Percentiles rank a stretch among this genome's conserved stretches.
Conservation (phyloP, 495 filamentous ascomycete genomes). For the Cetradonia linearis region DNA sequence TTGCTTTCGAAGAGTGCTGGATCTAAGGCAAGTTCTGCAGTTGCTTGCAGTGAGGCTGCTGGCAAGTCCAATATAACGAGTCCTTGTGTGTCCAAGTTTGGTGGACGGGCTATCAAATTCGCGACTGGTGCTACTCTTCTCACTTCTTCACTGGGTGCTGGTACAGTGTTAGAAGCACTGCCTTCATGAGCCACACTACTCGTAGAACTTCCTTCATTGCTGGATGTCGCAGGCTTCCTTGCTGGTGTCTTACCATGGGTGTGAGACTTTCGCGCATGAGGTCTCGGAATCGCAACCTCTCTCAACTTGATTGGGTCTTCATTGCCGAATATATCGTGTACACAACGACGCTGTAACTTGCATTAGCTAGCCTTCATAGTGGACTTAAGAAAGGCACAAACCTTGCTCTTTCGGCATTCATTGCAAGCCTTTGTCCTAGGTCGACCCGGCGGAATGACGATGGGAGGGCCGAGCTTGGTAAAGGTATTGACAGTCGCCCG, state of each 20-base stretch:
- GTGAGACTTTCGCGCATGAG: slow-evolving; percentile 29
- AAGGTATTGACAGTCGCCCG: not conserved
- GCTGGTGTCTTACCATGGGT: not conserved
- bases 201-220: not conserved
- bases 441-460: slow-evolving; percentile 25
- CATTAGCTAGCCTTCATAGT: slow-evolving; percentile 21
- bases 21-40: slow-evolving; percentile 8
- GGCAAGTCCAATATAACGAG: not conserved
- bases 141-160: not conserved
- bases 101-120: slow-evolving; percentile 19
- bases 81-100: not conserved
- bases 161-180: not conserved
- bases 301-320: slow-evolving; percentile 53
- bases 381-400: slow-evolving; percentile 26
- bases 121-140: slow-evolving; percentile 15
- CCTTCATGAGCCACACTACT: not conserved
- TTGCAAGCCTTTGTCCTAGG: slow-evolving; percentile 54
- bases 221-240: slow-evolving; percentile 2
- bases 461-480: slow-evolving; percentile 1
- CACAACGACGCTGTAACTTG: slow-evolving; percentile 48
- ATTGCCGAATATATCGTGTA: slow-evolving; percentile 55
- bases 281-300: slow-evolving; percentile 49
- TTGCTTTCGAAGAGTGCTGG: slow-evolving; percentile 13
- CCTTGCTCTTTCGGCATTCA: slow-evolving; percentile 61
- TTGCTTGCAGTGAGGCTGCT: not conserved